Percentiles rank a stretch among this genome's conserved stretches.
phyloP scores from a whole-genome alignment of 495 filamentous ascomycete genomes.

The Cudoniella acicularis region DNA sequence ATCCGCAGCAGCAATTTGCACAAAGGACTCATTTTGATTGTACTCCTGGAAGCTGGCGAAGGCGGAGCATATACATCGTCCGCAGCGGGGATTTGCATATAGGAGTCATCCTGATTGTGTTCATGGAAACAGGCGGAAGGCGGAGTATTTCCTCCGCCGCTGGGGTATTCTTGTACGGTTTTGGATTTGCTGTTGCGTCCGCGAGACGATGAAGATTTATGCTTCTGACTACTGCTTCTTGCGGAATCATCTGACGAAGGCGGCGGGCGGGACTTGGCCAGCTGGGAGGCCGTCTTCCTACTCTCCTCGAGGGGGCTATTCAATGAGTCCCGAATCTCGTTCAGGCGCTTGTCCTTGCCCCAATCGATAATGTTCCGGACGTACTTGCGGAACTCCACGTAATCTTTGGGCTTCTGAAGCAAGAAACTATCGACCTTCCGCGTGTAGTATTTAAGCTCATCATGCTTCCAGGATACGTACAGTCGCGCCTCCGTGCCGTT shows the following conservation, averaged over 20 bases:
- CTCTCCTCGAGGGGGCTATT: slow-evolving; percentile 26
- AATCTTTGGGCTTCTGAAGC: slow-evolving; percentile 27
- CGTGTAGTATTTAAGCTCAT: slow-evolving; percentile 30
- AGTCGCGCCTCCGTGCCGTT: slow-evolving; percentile 29
- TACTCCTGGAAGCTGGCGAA: neutral
- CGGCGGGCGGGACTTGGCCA: slow-evolving; percentile 23
- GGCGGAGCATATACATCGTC: slow-evolving; percentile 1
- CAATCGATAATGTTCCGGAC: slow-evolving; percentile 34
- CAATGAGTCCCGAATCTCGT: slow-evolving; percentile 29
- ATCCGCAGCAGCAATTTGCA: neutral
- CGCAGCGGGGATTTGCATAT: slow-evolving; percentile 1
- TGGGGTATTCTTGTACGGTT: slow-evolving; percentile 5
- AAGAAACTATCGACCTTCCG: slow-evolving; percentile 23
- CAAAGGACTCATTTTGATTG: neutral
- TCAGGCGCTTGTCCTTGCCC: slow-evolving; percentile 28
- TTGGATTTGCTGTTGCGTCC: slow-evolving; percentile 17
- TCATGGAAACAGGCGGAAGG: slow-evolving; percentile 1
- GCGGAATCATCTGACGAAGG: slow-evolving; percentile 21
- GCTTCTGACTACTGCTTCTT: slow-evolving; percentile 16
- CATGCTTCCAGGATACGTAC: slow-evolving; percentile 29
- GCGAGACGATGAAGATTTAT: slow-evolving; percentile 19
- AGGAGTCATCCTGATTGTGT: slow-evolving; percentile 3
- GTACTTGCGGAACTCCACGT: slow-evolving; percentile 31
- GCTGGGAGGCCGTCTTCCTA: slow-evolving; percentile 19
- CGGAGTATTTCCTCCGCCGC: neutral